Percentiles rank a stretch among this genome's conserved stretches.
phyloP scores from a whole-genome alignment of 2,329 filamentous ascomycete species.

The Epichloe baconii region DNA sequence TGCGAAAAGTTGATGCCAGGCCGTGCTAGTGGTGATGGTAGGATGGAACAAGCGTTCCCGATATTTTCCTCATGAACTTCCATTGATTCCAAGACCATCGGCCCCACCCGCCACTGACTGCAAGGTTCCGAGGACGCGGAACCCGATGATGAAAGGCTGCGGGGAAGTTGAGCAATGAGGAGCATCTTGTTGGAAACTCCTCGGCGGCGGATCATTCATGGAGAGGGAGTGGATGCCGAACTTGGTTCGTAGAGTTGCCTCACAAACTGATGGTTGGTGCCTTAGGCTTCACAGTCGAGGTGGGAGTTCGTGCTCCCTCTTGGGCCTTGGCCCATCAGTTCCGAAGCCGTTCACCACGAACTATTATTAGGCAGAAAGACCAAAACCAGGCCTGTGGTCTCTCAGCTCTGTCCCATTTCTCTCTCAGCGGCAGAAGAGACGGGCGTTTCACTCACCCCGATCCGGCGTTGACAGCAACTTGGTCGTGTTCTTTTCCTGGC shows the following conservation, averaged over 20 bases:
- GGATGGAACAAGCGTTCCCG: too few species aligned
- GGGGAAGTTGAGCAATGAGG: not conserved
- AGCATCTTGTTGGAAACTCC: too few species aligned
- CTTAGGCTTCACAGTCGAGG: too few species aligned
- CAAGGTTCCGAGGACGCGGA: slow-evolving; percentile 1
- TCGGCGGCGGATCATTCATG: too few species aligned
- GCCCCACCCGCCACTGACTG: not conserved
- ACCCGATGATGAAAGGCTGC: not conserved
- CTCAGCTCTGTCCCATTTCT: not conserved
- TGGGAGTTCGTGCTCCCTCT: not conserved
- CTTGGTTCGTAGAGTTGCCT: not conserved
- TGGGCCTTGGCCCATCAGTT: not conserved
- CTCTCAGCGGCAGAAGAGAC: not conserved
- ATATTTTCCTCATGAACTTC: too few species aligned
- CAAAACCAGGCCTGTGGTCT: not conserved
- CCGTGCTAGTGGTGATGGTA: not conserved
- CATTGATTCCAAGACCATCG: not conserved
- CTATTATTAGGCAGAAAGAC: too few species aligned
- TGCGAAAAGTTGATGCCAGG: too few species aligned
- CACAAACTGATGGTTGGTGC: not conserved
- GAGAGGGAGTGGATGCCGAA: too few species aligned
- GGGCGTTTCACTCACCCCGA: not conserved
- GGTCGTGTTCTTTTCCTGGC: not conserved
- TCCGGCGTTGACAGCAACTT: not conserved
- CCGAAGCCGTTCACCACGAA: not conserved